These are phyloP conservation scores for Rhodotorula sp. DNA, from an alignment of 1,284 basidiomycete genomes.

Conservation along the genomic window DNA sequence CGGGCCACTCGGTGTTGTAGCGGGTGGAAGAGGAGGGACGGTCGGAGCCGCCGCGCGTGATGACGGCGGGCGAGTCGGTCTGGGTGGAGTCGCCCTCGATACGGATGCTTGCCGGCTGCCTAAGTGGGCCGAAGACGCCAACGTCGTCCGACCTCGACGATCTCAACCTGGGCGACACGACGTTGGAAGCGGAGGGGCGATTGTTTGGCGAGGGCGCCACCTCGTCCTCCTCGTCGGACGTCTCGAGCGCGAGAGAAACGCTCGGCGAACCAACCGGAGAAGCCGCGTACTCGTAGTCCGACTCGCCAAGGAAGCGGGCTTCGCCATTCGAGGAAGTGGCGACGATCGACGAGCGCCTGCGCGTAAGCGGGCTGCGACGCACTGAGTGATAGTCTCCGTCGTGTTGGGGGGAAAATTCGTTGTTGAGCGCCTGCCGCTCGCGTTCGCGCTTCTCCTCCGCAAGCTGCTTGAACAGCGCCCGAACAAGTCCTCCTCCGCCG, in stretches of 20 bases:
- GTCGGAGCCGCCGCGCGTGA: not conserved
- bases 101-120: not conserved
- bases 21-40: not conserved
- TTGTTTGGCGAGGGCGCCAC: not conserved
- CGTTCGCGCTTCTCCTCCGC: not conserved
- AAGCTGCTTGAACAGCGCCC: constrained; percentile 12
- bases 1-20: constrained; percentile 24
- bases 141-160: too few species aligned
- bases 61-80: not conserved
- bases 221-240: not conserved
- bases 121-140: not conserved
- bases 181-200: not conserved
- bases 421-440: too few species aligned
- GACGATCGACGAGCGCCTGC: not conserved
- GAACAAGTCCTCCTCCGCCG: constrained; percentile 14
- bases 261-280: too few species aligned
- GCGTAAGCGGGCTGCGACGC: not conserved
- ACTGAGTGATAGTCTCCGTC: not conserved
- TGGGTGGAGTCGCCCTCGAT: not conserved
- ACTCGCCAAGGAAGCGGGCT: not conserved
- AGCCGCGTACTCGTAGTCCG: too few species aligned
- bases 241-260: too few species aligned
- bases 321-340: too few species aligned
- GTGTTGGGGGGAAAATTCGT: too few species aligned
- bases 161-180: not conserved